Evolutionary conservation across 2,329 filamentous ascomycete species (phyloP).

Genomic region (Exserohilum rostratum): DNA sequence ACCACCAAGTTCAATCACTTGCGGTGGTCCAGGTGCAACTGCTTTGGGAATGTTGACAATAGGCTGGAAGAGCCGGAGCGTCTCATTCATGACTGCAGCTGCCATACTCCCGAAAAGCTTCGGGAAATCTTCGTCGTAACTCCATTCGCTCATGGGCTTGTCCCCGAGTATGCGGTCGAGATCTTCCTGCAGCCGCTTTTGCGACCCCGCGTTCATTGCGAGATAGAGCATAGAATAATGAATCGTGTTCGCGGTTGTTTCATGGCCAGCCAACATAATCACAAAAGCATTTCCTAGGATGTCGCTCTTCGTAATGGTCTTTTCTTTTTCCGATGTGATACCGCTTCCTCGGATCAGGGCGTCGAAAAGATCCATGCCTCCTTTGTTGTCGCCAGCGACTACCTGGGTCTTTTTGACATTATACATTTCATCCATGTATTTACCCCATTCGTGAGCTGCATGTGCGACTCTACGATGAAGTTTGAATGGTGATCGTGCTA

Average conservation of each 20-base stretch:
- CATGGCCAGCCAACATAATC: slow-evolving; percentile 74
- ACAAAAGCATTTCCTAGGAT: slow-evolving; percentile 73
- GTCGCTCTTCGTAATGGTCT: slow-evolving; percentile 53
- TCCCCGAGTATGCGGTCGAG: slow-evolving; percentile 69
- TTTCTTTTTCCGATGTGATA: slow-evolving; percentile 44
- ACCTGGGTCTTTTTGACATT: slow-evolving; percentile 63
- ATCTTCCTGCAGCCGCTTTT: slow-evolving; percentile 71
- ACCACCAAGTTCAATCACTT: slow-evolving; percentile 66
- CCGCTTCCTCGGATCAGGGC: slow-evolving; percentile 45
- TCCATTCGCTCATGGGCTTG: slow-evolving; percentile 67
- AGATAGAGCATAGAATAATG: slow-evolving; percentile 74
- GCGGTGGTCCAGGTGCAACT: slow-evolving; percentile 51
- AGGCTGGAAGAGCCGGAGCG: slow-evolving; percentile 73
- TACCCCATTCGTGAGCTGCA: slow-evolving; percentile 67
- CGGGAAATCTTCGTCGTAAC: slow-evolving; percentile 71
- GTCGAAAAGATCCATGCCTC: slow-evolving; percentile 63
- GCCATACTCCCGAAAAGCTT: slow-evolving; percentile 71
- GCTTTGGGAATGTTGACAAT: slow-evolving; percentile 75
- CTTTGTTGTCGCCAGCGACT: slow-evolving; percentile 41
- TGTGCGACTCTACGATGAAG: slow-evolving; percentile 59
- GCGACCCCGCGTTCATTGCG: slow-evolving; percentile 67
- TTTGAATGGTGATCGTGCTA: slow-evolving; percentile 50
- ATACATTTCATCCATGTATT: slow-evolving; percentile 74
- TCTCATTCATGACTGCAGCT: slow-evolving; percentile 79
- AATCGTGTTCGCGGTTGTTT: slow-evolving; percentile 77